phyloP scores from a whole-genome alignment of 371 early-diverging fungal species.

The Syncephalis fuscata region DNA sequence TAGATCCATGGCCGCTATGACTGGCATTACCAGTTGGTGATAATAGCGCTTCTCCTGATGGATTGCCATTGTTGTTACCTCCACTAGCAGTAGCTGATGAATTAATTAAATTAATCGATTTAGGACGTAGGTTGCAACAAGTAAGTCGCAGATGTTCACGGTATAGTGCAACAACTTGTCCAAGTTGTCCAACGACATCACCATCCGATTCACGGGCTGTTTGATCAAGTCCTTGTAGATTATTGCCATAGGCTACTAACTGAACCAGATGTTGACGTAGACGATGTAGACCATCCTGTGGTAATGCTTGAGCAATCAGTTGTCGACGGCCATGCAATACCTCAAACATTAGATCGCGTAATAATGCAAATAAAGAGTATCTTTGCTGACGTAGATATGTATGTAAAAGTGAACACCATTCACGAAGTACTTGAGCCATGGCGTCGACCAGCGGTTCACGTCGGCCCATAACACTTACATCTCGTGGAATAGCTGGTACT shows the following conservation, averaged over 20 bases:
- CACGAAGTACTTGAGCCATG: constrained; percentile 40
- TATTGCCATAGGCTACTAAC: constrained; percentile 33
- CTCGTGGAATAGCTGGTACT: constrained; percentile 25
- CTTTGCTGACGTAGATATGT: constrained; percentile 27
- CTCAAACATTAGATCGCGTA: constrained; percentile 32
- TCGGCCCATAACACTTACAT: constrained; percentile 30
- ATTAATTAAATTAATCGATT: not conserved
- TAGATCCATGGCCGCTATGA: constrained; percentile 12
- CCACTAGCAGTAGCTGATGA: not conserved
- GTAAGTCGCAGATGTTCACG: constrained; percentile 33
- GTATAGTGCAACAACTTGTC: constrained; percentile 34
- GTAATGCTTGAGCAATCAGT: constrained; percentile 41
- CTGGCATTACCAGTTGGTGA: constrained; percentile 1
- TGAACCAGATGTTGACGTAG: constrained; percentile 37
- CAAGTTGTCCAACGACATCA: constrained; percentile 35
- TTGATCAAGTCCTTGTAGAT: constrained; percentile 29
- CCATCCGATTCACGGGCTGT: constrained; percentile 44
- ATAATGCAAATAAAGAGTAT: constrained; percentile 30
- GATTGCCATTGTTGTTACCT: not conserved
- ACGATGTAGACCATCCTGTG: constrained; percentile 34
- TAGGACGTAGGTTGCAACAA: not conserved
- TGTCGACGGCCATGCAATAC: constrained; percentile 48
- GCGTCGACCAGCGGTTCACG: constrained; percentile 52
- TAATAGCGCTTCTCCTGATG: not conserved
- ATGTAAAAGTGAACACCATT: constrained; percentile 40